Conservation (phyloP, 352 stramenopile species). For the Phytophthora sansomeana region DNA sequence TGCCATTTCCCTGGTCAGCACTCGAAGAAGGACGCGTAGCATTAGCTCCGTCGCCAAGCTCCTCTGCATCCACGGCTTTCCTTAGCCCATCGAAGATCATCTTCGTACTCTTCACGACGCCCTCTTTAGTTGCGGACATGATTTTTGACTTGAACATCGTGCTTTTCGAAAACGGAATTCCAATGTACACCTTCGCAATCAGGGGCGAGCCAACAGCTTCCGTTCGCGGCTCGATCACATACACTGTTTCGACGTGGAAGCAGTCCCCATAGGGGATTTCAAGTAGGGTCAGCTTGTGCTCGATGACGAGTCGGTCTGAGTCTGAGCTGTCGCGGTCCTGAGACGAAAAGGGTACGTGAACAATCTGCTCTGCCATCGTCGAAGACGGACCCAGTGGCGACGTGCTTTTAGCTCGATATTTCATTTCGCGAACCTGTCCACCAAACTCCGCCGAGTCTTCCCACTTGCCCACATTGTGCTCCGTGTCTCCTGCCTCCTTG, state of each 20-base stretch:
- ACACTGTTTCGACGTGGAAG: slow-evolving; percentile 79
- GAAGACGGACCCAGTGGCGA: slow-evolving; percentile 71
- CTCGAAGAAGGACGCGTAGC: not conserved
- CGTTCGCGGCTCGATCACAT: slow-evolving; percentile 54
- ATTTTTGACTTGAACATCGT: slow-evolving; percentile 91
- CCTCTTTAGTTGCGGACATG: slow-evolving; percentile 72
- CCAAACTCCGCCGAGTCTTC: slow-evolving; percentile 64
- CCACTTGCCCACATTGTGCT: slow-evolving; percentile 70
- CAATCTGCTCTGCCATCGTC: slow-evolving; percentile 60
- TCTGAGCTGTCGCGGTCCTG: slow-evolving; percentile 48
- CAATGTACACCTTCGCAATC: slow-evolving; percentile 67
- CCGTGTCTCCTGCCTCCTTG: slow-evolving; percentile 70
- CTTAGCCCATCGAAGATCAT: slow-evolving; percentile 63
- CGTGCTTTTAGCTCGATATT: slow-evolving; percentile 79
- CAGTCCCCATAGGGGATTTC: slow-evolving; percentile 87
- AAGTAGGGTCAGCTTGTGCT: slow-evolving; percentile 71
- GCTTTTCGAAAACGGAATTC: slow-evolving; percentile 82
- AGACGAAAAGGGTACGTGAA: slow-evolving; percentile 60
- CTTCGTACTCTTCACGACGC: slow-evolving; percentile 66
- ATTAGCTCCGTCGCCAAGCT: slow-evolving; percentile 12
- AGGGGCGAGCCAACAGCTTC: slow-evolving; percentile 41
- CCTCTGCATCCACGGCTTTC: slow-evolving; percentile 48
- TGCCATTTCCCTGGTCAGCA: slow-evolving; percentile 8
- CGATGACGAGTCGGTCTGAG: slow-evolving; percentile 57
- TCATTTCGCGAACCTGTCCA: slow-evolving; percentile 71